Evolutionary conservation across 257 asterid species (phyloP).

Genomic region (Rhazya stricta): DNA sequence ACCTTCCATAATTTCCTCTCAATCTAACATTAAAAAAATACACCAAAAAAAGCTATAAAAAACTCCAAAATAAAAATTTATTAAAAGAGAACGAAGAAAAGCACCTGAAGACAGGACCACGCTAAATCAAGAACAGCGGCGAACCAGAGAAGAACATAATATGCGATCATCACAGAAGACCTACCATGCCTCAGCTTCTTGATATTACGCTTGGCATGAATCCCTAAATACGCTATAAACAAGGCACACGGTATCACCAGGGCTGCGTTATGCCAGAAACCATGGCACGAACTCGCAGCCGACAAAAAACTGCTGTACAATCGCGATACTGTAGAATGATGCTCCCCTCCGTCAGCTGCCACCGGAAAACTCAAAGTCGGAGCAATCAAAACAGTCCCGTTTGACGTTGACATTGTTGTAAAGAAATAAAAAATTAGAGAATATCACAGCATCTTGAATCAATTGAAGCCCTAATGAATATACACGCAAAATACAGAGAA

Average conservation of each 20-base stretch:
- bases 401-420: constrained; percentile 11
- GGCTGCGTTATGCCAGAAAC: constrained; percentile 70
- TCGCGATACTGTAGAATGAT: constrained; percentile 19
- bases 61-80: neutral
- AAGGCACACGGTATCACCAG: constrained; percentile 69
- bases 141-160: constrained; percentile 71
- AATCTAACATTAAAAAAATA: neutral
- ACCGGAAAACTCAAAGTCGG: constrained; percentile 9
- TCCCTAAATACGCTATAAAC: constrained; percentile 70
- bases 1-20: neutral
- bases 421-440: neutral
- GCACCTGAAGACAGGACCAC: constrained; percentile 86
- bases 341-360: constrained; percentile 5
- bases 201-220: constrained; percentile 62
- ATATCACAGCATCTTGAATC: neutral
- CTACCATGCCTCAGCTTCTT: constrained; percentile 71
- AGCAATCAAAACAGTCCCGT: constrained; percentile 8
- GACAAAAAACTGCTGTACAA: constrained; percentile 28
- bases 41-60: neutral
- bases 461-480: neutral
- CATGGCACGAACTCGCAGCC: constrained; percentile 39
- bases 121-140: constrained; percentile 69
- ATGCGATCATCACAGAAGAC: constrained; percentile 76
- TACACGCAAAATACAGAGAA: neutral
- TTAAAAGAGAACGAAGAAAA: constrained; percentile 1